phyloP scores from a whole-genome alignment of 331 rosid species.

The Stylosanthes scabra region DNA sequence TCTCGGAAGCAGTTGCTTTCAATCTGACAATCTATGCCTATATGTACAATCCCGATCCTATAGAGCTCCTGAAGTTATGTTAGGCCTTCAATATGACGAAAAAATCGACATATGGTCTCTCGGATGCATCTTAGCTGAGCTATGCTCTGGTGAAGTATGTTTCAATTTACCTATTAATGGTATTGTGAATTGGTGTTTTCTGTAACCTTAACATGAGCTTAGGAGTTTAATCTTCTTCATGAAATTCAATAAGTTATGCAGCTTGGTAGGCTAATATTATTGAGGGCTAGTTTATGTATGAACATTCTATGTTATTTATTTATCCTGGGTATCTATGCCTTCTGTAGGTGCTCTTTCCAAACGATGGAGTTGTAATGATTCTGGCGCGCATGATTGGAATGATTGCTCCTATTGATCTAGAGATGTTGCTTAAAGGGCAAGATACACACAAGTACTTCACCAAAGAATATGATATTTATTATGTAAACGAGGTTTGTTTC shows the following conservation, averaged over 20 bases:
- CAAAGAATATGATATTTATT: slow-evolving; percentile 80
- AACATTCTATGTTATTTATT: slow-evolving; percentile 16
- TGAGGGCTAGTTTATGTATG: slow-evolving; percentile 6
- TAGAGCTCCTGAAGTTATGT: slow-evolving; percentile 98
- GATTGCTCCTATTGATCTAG: slow-evolving; percentile 87
- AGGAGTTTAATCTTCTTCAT: slow-evolving; percentile 18
- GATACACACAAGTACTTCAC: slow-evolving; percentile 94
- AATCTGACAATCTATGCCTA: slow-evolving; percentile 80
- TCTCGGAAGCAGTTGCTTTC: slow-evolving; percentile 98
- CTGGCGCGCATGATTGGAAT: slow-evolving; percentile 88
- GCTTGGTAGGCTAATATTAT: slow-evolving; percentile 1
- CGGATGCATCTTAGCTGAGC: slow-evolving; percentile 96
- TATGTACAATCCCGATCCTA: slow-evolving; percentile 98
- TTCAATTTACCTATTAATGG: slow-evolving; percentile 27
- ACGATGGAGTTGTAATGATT: slow-evolving; percentile 76
- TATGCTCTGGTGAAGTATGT: slow-evolving; percentile 94
- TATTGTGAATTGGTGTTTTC: slow-evolving; percentile 15
- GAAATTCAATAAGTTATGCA: not conserved
- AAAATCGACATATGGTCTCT: slow-evolving; percentile 98
- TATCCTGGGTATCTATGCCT: slow-evolving; percentile 10
- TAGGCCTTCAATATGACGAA: slow-evolving; percentile 92
- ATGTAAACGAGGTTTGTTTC: slow-evolving; percentile 79
- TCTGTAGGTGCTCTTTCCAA: slow-evolving; percentile 88
- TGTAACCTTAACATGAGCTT: not conserved
- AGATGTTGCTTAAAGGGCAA: slow-evolving; percentile 84